Conservation (phyloP, 352 stramenopile species). For the Globisporangium acanthophoron region DNA sequence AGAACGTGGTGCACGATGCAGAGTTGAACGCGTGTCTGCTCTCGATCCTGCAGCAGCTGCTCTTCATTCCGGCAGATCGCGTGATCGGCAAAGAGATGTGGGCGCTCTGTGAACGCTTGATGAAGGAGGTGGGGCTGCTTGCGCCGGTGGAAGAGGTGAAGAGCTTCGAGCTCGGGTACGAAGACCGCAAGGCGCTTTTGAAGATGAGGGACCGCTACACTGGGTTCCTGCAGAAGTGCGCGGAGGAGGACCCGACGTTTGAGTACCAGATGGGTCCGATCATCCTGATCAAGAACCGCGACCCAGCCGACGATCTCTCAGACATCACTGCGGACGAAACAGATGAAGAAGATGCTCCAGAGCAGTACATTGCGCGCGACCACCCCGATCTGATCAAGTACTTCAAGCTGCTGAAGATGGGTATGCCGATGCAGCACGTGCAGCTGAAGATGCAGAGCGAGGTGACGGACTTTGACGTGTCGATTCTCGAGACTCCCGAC, state of each 20-base stretch:
- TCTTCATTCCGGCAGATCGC: constrained; percentile 77
- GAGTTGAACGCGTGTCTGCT: constrained; percentile 68
- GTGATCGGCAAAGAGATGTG: constrained; percentile 87
- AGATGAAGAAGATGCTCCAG: constrained; percentile 47
- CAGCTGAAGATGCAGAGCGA: constrained; percentile 93
- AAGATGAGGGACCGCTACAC: constrained; percentile 75
- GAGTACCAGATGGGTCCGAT: constrained; percentile 65
- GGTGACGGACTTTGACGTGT: constrained; percentile 60
- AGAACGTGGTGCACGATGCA: constrained; percentile 48
- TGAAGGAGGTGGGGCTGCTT: constrained; percentile 74
- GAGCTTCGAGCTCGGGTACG: constrained; percentile 73
- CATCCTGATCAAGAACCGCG: constrained; percentile 69
- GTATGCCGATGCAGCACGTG: constrained; percentile 90
- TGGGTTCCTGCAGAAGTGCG: constrained; percentile 60
- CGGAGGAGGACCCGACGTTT: constrained; percentile 65
- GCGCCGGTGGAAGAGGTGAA: constrained; percentile 77
- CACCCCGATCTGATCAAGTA: constrained; percentile 70
- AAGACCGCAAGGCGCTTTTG: constrained; percentile 74
- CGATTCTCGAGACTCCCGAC: constrained; percentile 76
- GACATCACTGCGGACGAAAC: constrained; percentile 60
- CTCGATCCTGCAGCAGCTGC: constrained; percentile 79
- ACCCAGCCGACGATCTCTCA: constrained; percentile 53
- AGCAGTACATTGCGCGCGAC: constrained; percentile 37
- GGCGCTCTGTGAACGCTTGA: constrained; percentile 67
- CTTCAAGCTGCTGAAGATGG: constrained; percentile 86